Evolutionary conservation across 306 rosid genomes (phyloP), one percentile per base, ranked within the genome.

Genomic region (Vicia sativa): DNA sequence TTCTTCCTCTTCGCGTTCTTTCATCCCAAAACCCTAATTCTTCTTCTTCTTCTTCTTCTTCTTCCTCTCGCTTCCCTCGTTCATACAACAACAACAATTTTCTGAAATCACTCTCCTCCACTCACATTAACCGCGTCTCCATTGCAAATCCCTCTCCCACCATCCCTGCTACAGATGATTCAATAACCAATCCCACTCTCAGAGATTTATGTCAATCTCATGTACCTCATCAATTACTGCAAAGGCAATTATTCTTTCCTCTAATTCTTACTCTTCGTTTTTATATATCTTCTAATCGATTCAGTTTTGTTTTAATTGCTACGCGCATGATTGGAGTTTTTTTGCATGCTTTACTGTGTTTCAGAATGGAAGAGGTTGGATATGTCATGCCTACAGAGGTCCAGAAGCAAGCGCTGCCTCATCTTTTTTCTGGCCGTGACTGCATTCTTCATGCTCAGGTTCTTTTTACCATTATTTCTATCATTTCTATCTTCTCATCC

Each of bases 361-460:
- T 70, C 82, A 86, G 92, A 76, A 86, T 82, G 78, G 97, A 90
- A 77, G 96, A 93, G 74, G 65, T 90, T 79, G 96, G 99, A 11
- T 90, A 78, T 83, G 76, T 81, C 21, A 46, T 61, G 43, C 96
- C 97, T 53, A 93, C 96, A 12, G 82, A 84, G 43, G 85, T 88
- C 23, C 97, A 93, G 74, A 80, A 69, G 39, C 72, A 90, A 70
- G 95, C 95, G 45, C 74, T 90, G 77, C 91, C 96, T 37, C 72
- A 21, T 35, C 85, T 93, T 44, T 86, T 90, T 52, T 85, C 96
- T 0, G 88, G 97, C 35, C 80, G 71, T 53, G 95, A 93, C 64
- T 88, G 92, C 71, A 81, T 90, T 12, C 95, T 93, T 77, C 99
- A 93, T 81, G 96, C 95, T 29, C 97, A 93, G 96, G 97, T 92